A percentile compares a stretch with the other conserved stretches of the same genome.
Evolutionary conservation across 148 eudicot species (phyloP).

Genomic region (Dysphania ambrosioides): DNA sequence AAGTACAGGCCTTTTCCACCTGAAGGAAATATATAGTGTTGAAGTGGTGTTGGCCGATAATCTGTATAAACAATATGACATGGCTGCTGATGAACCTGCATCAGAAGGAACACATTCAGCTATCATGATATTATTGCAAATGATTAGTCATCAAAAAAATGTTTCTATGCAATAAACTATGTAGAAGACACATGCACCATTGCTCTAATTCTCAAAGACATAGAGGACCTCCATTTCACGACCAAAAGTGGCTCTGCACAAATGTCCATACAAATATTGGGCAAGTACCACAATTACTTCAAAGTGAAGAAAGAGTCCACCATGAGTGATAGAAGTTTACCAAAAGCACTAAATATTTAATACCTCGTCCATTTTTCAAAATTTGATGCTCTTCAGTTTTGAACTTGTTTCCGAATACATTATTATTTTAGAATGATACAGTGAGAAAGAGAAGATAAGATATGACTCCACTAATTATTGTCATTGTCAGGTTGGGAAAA

Average conservation of each 20-base stretch:
- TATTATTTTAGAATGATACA: no score
- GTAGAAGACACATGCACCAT: not conserved
- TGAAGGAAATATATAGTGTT: constrained; percentile 89
- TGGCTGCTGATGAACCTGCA: constrained; percentile 99
- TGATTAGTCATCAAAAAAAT: not conserved
- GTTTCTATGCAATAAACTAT: not conserved
- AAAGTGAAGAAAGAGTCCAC: not conserved
- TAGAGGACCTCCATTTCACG: not conserved
- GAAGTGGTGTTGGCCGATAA: constrained; percentile 97
- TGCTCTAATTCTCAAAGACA: not conserved
- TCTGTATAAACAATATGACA: constrained; percentile 99
- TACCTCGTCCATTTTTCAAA: no score
- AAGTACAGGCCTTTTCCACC: constrained; percentile 94
- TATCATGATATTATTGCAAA: not conserved
- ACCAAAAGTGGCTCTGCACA: not conserved
- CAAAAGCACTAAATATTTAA: not conserved
- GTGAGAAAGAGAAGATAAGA: no score
- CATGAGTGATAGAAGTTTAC: not conserved
- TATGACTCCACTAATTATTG: not conserved
- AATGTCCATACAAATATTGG: no score
- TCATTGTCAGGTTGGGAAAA: no score
- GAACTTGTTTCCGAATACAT: no score
- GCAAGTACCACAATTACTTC: not conserved
- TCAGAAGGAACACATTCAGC: constrained; percentile 21
- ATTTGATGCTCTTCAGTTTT: no score